Evolutionary conservation across 2,329 filamentous ascomycete species (phyloP).

Genomic region (Pyrenochaeta sp.): DNA sequence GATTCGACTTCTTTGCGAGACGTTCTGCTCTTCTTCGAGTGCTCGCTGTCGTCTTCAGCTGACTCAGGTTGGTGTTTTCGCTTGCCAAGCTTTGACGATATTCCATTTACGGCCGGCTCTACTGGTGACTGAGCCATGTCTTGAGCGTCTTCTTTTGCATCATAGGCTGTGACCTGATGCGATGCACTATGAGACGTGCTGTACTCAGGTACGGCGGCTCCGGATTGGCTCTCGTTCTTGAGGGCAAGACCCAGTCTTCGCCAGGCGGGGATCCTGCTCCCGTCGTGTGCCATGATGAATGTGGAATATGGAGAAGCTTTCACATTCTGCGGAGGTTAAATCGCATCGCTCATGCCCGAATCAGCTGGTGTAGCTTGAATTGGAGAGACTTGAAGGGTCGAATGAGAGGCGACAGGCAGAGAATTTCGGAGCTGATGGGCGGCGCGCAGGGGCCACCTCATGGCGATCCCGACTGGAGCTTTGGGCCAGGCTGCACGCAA

Average conservation of each 20-base stretch:
- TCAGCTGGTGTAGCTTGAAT: constrained; percentile 38
- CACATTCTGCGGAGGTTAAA: constrained; percentile 28
- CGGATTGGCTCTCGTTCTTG: constrained; percentile 59
- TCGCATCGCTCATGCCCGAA: constrained; percentile 47
- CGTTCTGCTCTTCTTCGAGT: constrained; percentile 39
- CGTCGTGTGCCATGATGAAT: constrained; percentile 40
- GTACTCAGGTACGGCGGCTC: constrained; percentile 35
- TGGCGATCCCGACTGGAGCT: constrained; percentile 35
- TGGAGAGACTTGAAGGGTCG: constrained; percentile 39
- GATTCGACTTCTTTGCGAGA: constrained; percentile 7
- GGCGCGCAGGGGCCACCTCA: constrained; percentile 24
- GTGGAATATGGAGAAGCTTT: constrained; percentile 35
- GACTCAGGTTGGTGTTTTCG: constrained; percentile 42
- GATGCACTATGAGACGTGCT: constrained; percentile 20
- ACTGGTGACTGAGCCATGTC: constrained; percentile 17
- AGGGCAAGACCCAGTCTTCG: constrained; percentile 68
- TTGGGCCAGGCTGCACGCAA: constrained; percentile 41
- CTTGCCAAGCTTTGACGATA: constrained; percentile 47
- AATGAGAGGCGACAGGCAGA: constrained; percentile 46
- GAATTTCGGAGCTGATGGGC: constrained; percentile 41
- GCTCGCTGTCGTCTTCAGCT: constrained; percentile 34
- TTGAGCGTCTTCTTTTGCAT: constrained; percentile 11
- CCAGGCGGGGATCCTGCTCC: constrained; percentile 60
- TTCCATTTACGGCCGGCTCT: constrained; percentile 32
- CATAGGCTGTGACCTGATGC: constrained; percentile 15